Conservation (phyloP, 2,329 filamentous ascomycete species). For the Mycosphaerella sp. region DNA sequence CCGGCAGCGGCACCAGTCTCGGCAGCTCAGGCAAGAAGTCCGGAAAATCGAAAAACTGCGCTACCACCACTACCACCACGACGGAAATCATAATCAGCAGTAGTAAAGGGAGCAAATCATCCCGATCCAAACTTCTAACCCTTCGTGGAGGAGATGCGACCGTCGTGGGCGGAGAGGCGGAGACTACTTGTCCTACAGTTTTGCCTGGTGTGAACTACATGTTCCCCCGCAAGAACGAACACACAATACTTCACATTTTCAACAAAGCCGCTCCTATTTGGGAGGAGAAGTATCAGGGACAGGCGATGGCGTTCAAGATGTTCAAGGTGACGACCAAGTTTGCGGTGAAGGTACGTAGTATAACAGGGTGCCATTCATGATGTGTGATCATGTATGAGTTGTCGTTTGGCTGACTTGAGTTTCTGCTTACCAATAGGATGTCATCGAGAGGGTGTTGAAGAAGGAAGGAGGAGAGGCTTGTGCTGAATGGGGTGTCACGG, state of each 20-base stretch:
- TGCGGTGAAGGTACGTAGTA: constrained; percentile 11
- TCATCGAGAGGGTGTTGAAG: constrained; percentile 31
- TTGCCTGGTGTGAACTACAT: constrained; percentile 29
- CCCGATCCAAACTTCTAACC: neutral
- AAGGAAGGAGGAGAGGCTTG: constrained; percentile 18
- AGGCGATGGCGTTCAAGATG: constrained; percentile 29
- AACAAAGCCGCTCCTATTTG: constrained; percentile 25
- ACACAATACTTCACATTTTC: constrained; percentile 32
- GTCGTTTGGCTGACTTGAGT: too few relatives aligned
- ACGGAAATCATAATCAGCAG: constrained; percentile 1
- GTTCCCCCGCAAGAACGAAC: constrained; percentile 21
- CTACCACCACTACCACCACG: neutral
- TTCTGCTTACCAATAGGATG: constrained; percentile 2
- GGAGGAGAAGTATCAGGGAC: constrained; percentile 22
- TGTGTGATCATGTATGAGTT: too few relatives aligned
- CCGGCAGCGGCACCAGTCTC: neutral
- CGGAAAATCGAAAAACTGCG: neutral
- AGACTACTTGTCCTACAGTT: constrained; percentile 13
- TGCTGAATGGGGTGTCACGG: constrained; percentile 31
- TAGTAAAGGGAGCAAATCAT: neutral
- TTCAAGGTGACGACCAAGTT: constrained; percentile 29
- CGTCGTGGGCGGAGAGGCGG: neutral
- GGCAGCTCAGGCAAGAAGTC: neutral
- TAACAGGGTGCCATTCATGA: too few relatives aligned
- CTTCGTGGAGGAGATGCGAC: constrained; percentile 1